Conservation (phyloP, 2,329 filamentous ascomycete species). For the Dactylellina parvicollis region DNA sequence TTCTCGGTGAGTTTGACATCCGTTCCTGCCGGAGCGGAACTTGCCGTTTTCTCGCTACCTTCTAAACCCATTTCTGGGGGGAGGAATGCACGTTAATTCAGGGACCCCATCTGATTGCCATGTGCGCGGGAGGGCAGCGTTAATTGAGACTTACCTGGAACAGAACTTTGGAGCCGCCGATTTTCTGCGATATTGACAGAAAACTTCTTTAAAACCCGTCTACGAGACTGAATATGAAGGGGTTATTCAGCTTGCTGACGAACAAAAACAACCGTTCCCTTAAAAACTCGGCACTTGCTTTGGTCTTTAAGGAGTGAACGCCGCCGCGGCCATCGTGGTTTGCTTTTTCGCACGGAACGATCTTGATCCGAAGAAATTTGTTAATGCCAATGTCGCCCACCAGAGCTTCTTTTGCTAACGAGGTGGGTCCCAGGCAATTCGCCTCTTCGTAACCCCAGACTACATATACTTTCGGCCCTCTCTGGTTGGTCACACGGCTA, state of each 20-base stretch:
- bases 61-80: conserved; percentile 49
- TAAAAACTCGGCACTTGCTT: conserved; percentile 24
- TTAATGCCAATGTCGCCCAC: conserved; percentile 2
- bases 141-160: conserved; percentile 28
- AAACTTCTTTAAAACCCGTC: conserved; percentile 17
- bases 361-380: conserved; percentile 31
- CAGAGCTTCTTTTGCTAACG: conserved; percentile 13
- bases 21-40: conserved; percentile 49
- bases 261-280: conserved; percentile 16
- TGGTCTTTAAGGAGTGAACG: conserved; percentile 52
- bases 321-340: conserved; percentile 37
- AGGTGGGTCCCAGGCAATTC: conserved; percentile 26
- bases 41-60: conserved; percentile 52
- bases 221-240: conserved; percentile 12
- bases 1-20: conserved; percentile 32
- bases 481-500: conserved; percentile 39
- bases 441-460: conserved; percentile 26
- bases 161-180: conserved; percentile 11
- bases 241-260: conserved; percentile 24
- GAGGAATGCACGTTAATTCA: conserved; percentile 48
- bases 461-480: neutral
- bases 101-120: conserved; percentile 13
- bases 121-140: conserved; percentile 16
- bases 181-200: conserved; percentile 23
- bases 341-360: conserved; percentile 50